A percentile compares a stretch with the other conserved stretches of the same genome.
Evolutionary conservation across 257 asterid genomes (phyloP).

Genomic region (Solanum verrucosum): DNA sequence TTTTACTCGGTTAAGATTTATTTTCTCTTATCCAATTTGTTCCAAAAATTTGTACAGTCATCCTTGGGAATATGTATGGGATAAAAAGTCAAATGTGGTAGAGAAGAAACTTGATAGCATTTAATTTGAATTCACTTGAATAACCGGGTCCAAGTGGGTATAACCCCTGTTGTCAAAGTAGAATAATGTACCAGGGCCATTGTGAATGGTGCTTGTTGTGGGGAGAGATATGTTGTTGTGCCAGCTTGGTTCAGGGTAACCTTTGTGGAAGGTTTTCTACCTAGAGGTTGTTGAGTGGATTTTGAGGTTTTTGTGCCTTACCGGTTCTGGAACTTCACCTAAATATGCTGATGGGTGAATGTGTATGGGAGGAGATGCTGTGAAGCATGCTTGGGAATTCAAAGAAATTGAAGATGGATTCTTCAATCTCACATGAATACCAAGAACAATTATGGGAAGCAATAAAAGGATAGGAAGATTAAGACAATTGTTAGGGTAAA

Average conservation of each 20-base stretch:
- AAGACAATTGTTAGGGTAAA: background rate
- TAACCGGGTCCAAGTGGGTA: conserved; percentile 32
- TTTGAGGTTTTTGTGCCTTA: conserved; percentile 22
- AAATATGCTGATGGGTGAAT: conserved; percentile 10
- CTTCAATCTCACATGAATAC: background rate
- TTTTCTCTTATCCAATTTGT: background rate
- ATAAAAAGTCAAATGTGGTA: background rate
- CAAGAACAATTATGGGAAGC: background rate
- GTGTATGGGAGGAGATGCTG: background rate
- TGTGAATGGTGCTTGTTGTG: conserved; percentile 34
- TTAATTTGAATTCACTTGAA: background rate
- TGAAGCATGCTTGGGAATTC: background rate
- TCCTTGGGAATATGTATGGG: background rate
- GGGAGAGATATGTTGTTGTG: conserved; percentile 43
- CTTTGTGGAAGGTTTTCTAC: conserved; percentile 29
- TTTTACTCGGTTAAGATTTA: background rate
- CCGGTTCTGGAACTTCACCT: conserved; percentile 7
- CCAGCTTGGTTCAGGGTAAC: conserved; percentile 38
- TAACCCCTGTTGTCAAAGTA: conserved; percentile 25
- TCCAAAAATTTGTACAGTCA: background rate
- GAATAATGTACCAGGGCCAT: conserved; percentile 43
- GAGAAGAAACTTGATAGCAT: background rate
- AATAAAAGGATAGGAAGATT: background rate
- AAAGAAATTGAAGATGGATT: background rate
- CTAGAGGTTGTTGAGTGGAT: conserved; percentile 44